Evolutionary conservation across 2,329 filamentous ascomycete species (phyloP).

Genomic region (Calonectria honghensis): DNA sequence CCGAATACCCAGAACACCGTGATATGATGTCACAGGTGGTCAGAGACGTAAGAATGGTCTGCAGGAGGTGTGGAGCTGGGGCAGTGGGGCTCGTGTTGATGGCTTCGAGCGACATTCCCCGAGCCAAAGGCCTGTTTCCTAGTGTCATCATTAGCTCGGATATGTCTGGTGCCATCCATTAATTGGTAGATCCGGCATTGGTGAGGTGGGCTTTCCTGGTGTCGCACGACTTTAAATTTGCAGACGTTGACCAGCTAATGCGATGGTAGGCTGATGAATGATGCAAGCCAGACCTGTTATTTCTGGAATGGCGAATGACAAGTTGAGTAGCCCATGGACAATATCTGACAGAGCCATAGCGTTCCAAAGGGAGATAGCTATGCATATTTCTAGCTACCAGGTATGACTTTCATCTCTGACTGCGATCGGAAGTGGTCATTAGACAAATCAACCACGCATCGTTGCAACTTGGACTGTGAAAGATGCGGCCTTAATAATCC

Average conservation of each 20-base stretch:
- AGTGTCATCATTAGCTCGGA: neutral
- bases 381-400: neutral
- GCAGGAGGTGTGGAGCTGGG: constrained; percentile 8
- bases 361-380: neutral
- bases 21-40: neutral
- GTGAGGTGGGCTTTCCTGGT: neutral
- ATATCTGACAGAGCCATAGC: neutral
- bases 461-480: neutral
- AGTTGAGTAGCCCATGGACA: neutral
- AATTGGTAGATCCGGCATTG: neutral
- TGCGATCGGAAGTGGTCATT: neutral
- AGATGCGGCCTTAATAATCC: neutral
- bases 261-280: neutral
- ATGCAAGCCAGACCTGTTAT: neutral
- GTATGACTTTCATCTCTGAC: neutral
- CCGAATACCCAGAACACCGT: neutral
- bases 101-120: constrained; percentile 4
- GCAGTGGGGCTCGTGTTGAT: neutral
- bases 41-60: neutral
- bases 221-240: neutral
- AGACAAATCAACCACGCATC: neutral
- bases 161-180: neutral
- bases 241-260: neutral
- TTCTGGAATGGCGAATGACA: neutral
- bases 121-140: neutral